Evolutionary conservation across 73 alveolate genomes (phyloP), one percentile per base, ranked within the genome.

Genomic region (Blepharisma japonicum): DNA sequence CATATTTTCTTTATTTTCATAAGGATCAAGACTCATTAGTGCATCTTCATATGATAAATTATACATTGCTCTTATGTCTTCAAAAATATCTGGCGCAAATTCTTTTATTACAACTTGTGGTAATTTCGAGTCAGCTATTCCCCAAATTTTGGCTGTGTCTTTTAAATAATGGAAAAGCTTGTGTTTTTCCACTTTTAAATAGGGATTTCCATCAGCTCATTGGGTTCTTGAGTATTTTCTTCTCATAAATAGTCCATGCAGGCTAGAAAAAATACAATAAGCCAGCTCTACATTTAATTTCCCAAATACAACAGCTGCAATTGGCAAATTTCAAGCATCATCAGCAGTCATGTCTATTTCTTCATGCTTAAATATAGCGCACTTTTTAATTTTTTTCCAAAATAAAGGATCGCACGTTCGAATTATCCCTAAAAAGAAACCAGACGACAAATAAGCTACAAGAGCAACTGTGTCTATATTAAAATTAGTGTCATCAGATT

Each of bases 21-120:
- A 55, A 0, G 93, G 93, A 32, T 77, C 72, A 25, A 86, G 70
- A 5, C 89, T 68, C 78, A 56, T 38, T 11, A 81, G 32, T 8
- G 81, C 66, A 7, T 45, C 38, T 8, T 81, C 83, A 9, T 25
- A 4, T 6, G 72, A 66, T 6, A 42, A 18, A n/a, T 47, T 47
- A 45, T 66, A 27, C 77, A 66, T 21, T 18, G 0, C 27, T 5
- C 70, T 32, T 14, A 78, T 61, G 32, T 61, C 68, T 27, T 45
- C 54, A 48, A 78, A 78, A 32, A 71, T 45, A 8, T 56, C 48
- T 0, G 79, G 68, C 2, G 80, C 79, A 68, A 55, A 66, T 39
- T 50, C 78, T 23, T 78, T 39, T 11, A 78, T 21, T 6, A 20
- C 38, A 20, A 78, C 55, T 42, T 27, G 45, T 6, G 38, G 7